Conservation (phyloP, 345 rosid genomes). For the Populus tremula region DNA sequence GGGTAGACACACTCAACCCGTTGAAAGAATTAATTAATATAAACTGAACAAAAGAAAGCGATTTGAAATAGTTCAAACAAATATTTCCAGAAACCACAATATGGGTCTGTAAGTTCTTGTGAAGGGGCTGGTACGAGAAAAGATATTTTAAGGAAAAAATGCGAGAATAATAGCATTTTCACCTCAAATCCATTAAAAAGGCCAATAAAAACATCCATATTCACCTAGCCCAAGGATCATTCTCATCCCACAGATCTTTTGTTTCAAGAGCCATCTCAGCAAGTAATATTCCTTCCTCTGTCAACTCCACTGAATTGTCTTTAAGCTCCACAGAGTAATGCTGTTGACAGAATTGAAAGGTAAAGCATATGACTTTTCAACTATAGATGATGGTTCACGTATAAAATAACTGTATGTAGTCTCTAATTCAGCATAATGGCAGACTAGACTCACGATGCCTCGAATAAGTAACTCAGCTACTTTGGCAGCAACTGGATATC, state of each 20-base stretch:
- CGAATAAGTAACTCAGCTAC: slow-evolving; percentile 82
- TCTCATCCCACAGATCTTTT: slow-evolving; percentile 91
- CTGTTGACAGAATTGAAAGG: slow-evolving; percentile 40
- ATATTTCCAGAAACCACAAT: neutral
- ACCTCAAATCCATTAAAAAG: neutral
- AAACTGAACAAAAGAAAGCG: neutral
- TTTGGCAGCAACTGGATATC: slow-evolving; percentile 95
- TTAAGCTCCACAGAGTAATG: slow-evolving; percentile 84
- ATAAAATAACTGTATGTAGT: neutral
- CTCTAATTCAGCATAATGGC: slow-evolving; percentile 11
- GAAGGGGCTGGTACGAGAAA: neutral
- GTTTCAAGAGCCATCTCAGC: slow-evolving; percentile 98
- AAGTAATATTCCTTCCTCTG: slow-evolving; percentile 85
- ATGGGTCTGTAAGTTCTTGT: neutral
- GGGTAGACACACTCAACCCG: neutral
- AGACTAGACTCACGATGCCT: slow-evolving; percentile 55
- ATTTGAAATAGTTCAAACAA: neutral
- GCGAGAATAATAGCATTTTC: neutral
- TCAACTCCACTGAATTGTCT: slow-evolving; percentile 95
- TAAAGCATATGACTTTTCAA: slow-evolving; percentile 12
- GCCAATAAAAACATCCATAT: slow-evolving; percentile 5
- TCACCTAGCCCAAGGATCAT: slow-evolving; percentile 98
- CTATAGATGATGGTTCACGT: slow-evolving; percentile 1
- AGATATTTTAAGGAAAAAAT: neutral
- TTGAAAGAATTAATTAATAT: neutral